Percentiles rank a stretch among this genome's conserved stretches.
These are phyloP conservation scores for Hyphodiscus hymeniophilus DNA, from an alignment of 495 filamentous ascomycete genomes.

Conservation along the genomic window DNA sequence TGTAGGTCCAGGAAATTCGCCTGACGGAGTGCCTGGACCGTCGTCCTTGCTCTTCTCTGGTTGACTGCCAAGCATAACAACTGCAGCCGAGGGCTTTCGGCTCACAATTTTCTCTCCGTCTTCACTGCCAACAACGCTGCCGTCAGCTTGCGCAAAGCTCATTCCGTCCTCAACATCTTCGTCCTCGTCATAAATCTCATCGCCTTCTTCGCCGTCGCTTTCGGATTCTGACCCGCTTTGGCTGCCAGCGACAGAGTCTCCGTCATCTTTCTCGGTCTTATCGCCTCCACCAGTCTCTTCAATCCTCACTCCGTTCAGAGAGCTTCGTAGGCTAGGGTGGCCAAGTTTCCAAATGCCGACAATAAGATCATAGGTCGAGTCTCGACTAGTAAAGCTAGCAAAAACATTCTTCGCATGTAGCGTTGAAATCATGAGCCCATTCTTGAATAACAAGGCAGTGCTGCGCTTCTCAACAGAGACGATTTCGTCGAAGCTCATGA, in stretches of 20 bases:
- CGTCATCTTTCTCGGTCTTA: constrained; percentile 79
- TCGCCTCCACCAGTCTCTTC: constrained; percentile 73
- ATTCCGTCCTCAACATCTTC: constrained; percentile 59
- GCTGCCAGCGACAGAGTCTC: constrained; percentile 27
- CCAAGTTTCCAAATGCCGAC: constrained; percentile 97
- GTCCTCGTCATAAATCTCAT: constrained; percentile 68
- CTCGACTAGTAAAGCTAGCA: constrained; percentile 86
- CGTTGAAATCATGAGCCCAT: constrained; percentile 94
- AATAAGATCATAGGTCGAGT: constrained; percentile 94
- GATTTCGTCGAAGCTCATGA: constrained; percentile 97
- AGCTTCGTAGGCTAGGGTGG: constrained; percentile 82
- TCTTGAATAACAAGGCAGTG: constrained; percentile 92
- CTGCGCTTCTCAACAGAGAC: constrained; percentile 95
- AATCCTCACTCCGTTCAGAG: constrained; percentile 76
- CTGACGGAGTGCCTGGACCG: constrained; percentile 37
- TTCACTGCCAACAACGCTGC: constrained; percentile 55
- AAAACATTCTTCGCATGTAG: constrained; percentile 92
- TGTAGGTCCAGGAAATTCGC: constrained; percentile 81
- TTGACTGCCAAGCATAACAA: constrained; percentile 34
- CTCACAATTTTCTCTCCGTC: constrained; percentile 45
- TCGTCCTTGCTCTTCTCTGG: constrained; percentile 50
- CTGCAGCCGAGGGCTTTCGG: constrained; percentile 61
- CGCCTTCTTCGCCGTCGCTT: constrained; percentile 54
- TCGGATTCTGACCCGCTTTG: constrained; percentile 47
- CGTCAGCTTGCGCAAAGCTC: constrained; percentile 46